A percentile compares a stretch with the other conserved stretches of the same genome.
phyloP scores from a whole-genome alignment of 306 rosid genomes.

The Psophocarpus tetragonolobus region DNA sequence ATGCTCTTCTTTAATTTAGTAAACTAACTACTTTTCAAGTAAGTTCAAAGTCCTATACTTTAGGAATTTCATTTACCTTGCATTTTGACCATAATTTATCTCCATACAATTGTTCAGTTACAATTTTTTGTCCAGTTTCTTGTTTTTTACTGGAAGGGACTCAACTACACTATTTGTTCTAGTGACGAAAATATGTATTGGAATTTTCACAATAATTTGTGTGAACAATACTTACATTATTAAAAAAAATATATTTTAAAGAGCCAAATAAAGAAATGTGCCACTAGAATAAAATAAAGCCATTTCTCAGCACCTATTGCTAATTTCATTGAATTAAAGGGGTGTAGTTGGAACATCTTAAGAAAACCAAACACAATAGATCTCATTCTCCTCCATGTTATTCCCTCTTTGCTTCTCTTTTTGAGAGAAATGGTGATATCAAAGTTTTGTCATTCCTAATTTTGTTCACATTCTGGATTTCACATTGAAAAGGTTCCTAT shows the following conservation, averaged over 20 bases:
- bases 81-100: neutral
- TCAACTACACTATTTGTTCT: neutral
- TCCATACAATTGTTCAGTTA: conserved; percentile 1
- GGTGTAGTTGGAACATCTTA: neutral
- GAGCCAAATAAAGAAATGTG: neutral
- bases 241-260: neutral
- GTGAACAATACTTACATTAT: neutral
- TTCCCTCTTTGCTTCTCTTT: neutral
- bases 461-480: neutral
- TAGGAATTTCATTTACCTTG: neutral
- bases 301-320: neutral
- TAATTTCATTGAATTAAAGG: neutral
- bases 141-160: neutral
- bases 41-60: neutral
- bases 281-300: neutral
- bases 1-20: neutral
- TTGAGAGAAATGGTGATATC: neutral
- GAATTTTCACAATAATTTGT: no score
- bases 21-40: neutral
- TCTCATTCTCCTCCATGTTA: neutral
- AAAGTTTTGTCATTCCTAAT: neutral
- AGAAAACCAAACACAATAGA: neutral
- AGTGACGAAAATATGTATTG: no score
- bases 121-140: neutral
- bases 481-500: neutral